Evolutionary conservation across 805 yeast species (phyloP).

Genomic region (Sugiyamaella americana): DNA sequence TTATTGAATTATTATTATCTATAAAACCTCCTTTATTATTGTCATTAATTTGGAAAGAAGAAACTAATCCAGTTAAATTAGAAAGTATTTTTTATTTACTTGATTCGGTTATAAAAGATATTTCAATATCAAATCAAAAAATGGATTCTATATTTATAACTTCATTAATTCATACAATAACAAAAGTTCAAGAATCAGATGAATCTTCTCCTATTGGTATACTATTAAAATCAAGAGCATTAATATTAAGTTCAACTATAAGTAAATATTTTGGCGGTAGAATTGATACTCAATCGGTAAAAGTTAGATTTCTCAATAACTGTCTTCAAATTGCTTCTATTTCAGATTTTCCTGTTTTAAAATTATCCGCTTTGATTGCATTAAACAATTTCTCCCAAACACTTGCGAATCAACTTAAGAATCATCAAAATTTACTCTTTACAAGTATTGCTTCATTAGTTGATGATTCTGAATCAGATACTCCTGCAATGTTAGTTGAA

Average conservation of each 20-base stretch:
- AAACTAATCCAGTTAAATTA: not conserved
- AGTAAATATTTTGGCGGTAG: constrained; percentile 20
- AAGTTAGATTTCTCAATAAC: not conserved
- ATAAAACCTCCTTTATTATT: not conserved
- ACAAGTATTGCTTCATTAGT: constrained; percentile 41
- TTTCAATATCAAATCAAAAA: not conserved
- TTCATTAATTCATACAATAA: not conserved
- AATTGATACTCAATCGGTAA: not conserved
- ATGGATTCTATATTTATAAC: not conserved
- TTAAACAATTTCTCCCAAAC: constrained; percentile 5
- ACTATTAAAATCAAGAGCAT: constrained; percentile 19
- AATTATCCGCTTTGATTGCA: constrained; percentile 14
- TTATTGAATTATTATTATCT: constrained; percentile 26
- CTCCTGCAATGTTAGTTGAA: constrained; percentile 68
- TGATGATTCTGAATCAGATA: constrained; percentile 69
- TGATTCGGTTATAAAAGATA: not conserved
- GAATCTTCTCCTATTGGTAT: not conserved
- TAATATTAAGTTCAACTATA: constrained; percentile 19
- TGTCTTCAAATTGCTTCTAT: not conserved
- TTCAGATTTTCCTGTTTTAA: constrained; percentile 1
- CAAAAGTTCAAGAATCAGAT: not conserved
- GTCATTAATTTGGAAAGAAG: not conserved
- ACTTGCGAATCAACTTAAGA: constrained; percentile 17
- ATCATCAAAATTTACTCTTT: constrained; percentile 29
- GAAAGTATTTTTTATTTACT: not conserved